Base-by-base conservation (phyloP, 306 rosid species). In the Gillenia trifoliata region DNA sequence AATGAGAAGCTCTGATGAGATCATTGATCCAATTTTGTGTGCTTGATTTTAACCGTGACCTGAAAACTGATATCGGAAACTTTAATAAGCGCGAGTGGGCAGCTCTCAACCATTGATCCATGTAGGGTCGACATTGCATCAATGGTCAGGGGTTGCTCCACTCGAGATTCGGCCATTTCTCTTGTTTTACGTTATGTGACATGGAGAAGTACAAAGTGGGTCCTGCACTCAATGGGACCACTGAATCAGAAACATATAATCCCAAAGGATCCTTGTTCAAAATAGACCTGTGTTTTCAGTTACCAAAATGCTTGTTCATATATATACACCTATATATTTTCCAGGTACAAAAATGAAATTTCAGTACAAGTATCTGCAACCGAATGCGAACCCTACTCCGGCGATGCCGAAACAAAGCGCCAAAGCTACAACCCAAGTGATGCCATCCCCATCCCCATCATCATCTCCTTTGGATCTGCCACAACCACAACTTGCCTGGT, bases 331-430 rank as follows among this genome's bases (percentile, higher is more conserved):
- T 41, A 11, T 63, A 6, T n/a, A 34, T 65, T 64, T 50, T 23
- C 11, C 22, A 47, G 16, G 16, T 38, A 68, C 75, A 33, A 40
- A 29, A 49, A 38, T 30, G 11, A 20, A 8, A 10, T n/a, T 74
- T 71, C 43, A 80, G 55, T 34, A 61, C 62, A 80, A 75, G 75
- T 82, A 81, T 72, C 80, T 74, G 63, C 79, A 85, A 22, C 92
- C 86, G 59, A 87, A 77, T 10, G 89, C 88, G 50, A 88, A 81
- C 71, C 90, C 84, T 17, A 91, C 84, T 31, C 96, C 95, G 71
- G 88, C 85, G 71, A 81, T 77, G 72, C 96, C 92, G n/a, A 85
- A 78, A 0, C 95, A 88, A 83, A 92, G 67, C 15, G 89, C 89
- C 80, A 92, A 59, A 65, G 96, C 88, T 56, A 83, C 20, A 68